Evolutionary conservation across 208 protist species (phyloP).

Genomic region (Strigomonas culicis): DNA sequence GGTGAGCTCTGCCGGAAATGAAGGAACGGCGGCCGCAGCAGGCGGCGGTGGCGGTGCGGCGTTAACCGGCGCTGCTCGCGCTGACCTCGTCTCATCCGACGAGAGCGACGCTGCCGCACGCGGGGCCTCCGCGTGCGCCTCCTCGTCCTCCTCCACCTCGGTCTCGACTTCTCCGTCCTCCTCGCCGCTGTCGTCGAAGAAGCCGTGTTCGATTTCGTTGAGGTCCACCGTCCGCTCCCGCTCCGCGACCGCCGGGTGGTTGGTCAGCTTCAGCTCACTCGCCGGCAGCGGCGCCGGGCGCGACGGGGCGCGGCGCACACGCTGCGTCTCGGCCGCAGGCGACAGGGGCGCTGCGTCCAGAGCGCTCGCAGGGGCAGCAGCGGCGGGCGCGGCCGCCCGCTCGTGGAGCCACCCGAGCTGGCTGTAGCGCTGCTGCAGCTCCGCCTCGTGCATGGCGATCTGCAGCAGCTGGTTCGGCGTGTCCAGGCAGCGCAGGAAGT

Average conservation of each 20-base stretch:
- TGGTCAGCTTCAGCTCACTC: too few relatives aligned
- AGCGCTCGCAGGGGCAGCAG: background rate
- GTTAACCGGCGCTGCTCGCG: background rate
- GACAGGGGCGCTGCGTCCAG: background rate
- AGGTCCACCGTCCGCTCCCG: background rate
- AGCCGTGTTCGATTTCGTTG: slow-evolving; percentile 11
- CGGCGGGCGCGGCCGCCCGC: background rate
- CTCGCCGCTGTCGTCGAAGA: slow-evolving; percentile 8
- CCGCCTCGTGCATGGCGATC: slow-evolving; percentile 40
- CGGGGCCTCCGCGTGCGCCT: background rate
- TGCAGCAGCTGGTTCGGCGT: slow-evolving; percentile 55
- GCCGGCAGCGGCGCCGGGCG: too few relatives aligned
- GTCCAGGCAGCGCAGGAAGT: slow-evolving; percentile 45
- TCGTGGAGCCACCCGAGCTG: background rate
- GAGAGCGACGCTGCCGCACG: background rate
- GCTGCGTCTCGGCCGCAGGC: too few relatives aligned
- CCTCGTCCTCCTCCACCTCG: slow-evolving; percentile 1
- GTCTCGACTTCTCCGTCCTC: slow-evolving; percentile 2
- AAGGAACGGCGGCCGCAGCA: background rate
- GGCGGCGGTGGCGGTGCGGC: background rate
- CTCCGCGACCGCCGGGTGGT: background rate
- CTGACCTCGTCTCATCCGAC: background rate
- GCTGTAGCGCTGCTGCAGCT: slow-evolving; percentile 19
- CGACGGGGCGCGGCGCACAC: too few relatives aligned
- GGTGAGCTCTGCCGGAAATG: background rate